Base-by-base conservation (phyloP, 2,329 filamentous ascomycete species). In the Chrysosporium queenslandicum region DNA sequence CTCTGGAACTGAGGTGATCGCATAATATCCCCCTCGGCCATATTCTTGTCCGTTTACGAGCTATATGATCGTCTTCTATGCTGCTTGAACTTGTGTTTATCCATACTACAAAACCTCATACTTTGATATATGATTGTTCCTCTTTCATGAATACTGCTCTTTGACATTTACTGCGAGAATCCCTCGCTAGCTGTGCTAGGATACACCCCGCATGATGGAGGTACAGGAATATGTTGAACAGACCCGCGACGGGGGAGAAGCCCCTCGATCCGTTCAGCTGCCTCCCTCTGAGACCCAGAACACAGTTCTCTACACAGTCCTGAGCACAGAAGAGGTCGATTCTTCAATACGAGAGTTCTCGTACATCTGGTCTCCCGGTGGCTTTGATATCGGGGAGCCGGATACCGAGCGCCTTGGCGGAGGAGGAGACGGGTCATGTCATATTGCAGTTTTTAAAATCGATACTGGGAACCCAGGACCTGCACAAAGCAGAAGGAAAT, bases 291-390 rank as follows among this genome's bases (percentile, higher is more conserved):
- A 51, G 7, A 9, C 49, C 2, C 39, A 45, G 23, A 45, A 39
- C 20, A 51, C 49, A 3, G 49, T 51, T 18, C 49, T 51, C 8
- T 51, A 51, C 39, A 51, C 49, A 4, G 49, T 51, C 1, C 14
- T 51, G 14, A 51, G 20, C 49, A 51, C 49, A 18, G 49, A 51
- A 30, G 49, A 51, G 30, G 47, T 50, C 16, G 47, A 50, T 8
- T 51, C 41, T 27, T 51, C 46, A 1, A 54, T 54, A 45, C 39
- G 47, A 41, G 52, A 54, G 18, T 54, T 54, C 30, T 54, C 52
- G 25, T 54, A 54, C 23, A 54, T 54, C n/a, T 54, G 46, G 46
- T 50, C 52, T 21, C 5, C 52, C 1, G 46, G 41, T 5, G 47
- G 40, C n/a, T 54, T 54, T 32, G 52, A 54, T 42, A 46, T 54